phyloP scores from a whole-genome alignment of 176 grass and related monocot genomes.

The Ampelocalamus luodianensis region DNA sequence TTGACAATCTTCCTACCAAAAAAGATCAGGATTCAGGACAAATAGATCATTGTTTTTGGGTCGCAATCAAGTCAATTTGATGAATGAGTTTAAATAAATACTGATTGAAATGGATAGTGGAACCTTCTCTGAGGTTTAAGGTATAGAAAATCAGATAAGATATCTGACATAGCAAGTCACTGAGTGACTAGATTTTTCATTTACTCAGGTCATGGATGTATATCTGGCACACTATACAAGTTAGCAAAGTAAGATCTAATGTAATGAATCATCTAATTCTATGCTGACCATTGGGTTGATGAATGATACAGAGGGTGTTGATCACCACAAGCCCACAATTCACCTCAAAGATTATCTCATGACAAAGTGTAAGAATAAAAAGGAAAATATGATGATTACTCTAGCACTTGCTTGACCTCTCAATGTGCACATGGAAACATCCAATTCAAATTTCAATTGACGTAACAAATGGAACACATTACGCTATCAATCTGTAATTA shows the following conservation, averaged over 20 bases:
- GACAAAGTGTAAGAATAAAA: not conserved
- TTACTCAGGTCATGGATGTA: not conserved
- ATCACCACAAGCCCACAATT: not conserved
- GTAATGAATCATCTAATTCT: not conserved
- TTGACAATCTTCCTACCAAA: conserved; percentile 17
- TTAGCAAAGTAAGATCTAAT: not conserved
- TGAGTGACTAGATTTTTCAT: not conserved
- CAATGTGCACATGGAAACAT: not conserved
- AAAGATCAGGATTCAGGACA: not conserved
- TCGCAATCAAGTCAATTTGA: conserved; percentile 16
- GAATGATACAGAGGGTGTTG: not conserved
- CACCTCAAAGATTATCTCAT: not conserved
- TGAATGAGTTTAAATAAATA: conserved; percentile 11
- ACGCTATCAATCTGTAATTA: conserved; percentile 2
- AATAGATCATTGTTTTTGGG: not conserved
- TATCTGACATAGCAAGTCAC: not conserved
- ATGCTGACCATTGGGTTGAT: not conserved
- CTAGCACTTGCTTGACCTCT: not conserved
- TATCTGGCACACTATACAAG: not conserved
- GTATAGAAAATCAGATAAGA: not conserved
- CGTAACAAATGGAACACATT: not conserved
- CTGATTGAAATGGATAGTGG: not conserved
- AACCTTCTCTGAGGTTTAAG: not conserved
- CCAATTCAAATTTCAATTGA: not conserved
- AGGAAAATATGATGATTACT: not conserved